Evolutionary conservation across 306 rosid species (phyloP), one percentile per base, ranked within the genome.

Genomic region (Begonia fuchsioides): DNA sequence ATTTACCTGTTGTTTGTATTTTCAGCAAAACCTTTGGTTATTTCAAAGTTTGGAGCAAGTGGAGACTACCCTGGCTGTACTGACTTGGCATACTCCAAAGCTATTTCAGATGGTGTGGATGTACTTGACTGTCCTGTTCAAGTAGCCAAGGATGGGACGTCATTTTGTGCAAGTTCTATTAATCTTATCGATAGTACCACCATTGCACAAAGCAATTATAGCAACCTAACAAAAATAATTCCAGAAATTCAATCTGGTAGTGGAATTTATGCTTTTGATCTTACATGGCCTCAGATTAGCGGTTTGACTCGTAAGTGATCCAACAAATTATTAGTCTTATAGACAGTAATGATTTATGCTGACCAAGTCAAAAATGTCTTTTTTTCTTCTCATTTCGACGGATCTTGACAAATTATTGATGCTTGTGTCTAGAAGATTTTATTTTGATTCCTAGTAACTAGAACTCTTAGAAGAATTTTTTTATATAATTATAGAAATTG

Each of bases 71-170:
- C 94, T 53, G 62, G 76, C 43, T 85, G 94, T 68, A 82, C 88
- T 3, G 41, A 92, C 61, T 52, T 65, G 47, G 83, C 96, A 6
- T 80, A 85, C 54, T 6, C 8, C 0, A 47, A 68, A 6, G 98
- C 98, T 61, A 77, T 92, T 52, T 43, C n/a, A 15, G 83, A 85
- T 73, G 87, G 83, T 49, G 94, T 56, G 45, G 94, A 77, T 43
- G 65, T 92, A 56, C 75, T 92, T 13, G 94, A 92, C 65, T 92
- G 93, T 66, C 92, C 85, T 13, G 98, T 92, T 65, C 96, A 79
- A 76, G 56, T 85, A 11, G 57, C 96, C 8, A 73, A 76, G 68
- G 98, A 85, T 13, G 80, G 96, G 53, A 70, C 8, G 47, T 94
- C 81, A 53, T 74, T 92, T 70, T 92, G 96, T 70, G 60, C 54